Evolutionary conservation across 2,329 filamentous ascomycete species (phyloP), one percentile per base, ranked within the genome.

Genomic region (Nigrospora sphaerica): DNA sequence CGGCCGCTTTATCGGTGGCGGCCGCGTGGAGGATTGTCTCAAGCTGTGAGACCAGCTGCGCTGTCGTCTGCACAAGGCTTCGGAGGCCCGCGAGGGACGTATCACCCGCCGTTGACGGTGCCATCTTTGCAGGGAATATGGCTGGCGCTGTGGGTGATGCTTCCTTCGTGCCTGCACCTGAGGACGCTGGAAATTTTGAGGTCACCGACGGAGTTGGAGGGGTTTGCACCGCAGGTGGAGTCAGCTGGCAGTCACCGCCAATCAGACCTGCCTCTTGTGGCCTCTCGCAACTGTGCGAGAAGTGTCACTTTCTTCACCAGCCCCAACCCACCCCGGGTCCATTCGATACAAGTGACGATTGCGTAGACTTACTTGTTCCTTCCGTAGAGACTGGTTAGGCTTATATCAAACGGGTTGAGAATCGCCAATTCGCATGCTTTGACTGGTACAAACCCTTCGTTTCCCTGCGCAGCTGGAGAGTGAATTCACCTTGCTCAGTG

Each of bases 11-110:
- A 39, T 61, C 52, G 36, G 63, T 57, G 46, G 71, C 66, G 50
- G 73, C 65, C 4, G 62, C 61, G 19, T 64, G 59, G 3, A 76
- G 60, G 28, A 68, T 62, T 1, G 63, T 55, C 53, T 75, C 70
- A 19, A 76, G 62, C 46, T 70, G 66, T 12, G 63, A 57, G 32
- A 75, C 61, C 11, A 77, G 63, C 0, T 55, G 44, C 16, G 62
- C 53, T 0, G 72, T 61, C 0, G 63, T 67, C 6, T 65, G 54
- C 3, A 73, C 55, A 13, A 73, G 56, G 1, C 60, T 38, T 38
- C 67, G 65, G 39, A 77, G 65, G 18, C 61, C 57, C 34, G 66
- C 60, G 11, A 70, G 59, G 3, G 67, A 58, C 46, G 49, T 49
- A 53, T 46, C 44, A 3, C 46, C 16, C 6, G 40, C 33, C 17